Evolutionary conservation across 2,329 filamentous ascomycete species (phyloP).

Genomic region (Talaromyces sp.): DNA sequence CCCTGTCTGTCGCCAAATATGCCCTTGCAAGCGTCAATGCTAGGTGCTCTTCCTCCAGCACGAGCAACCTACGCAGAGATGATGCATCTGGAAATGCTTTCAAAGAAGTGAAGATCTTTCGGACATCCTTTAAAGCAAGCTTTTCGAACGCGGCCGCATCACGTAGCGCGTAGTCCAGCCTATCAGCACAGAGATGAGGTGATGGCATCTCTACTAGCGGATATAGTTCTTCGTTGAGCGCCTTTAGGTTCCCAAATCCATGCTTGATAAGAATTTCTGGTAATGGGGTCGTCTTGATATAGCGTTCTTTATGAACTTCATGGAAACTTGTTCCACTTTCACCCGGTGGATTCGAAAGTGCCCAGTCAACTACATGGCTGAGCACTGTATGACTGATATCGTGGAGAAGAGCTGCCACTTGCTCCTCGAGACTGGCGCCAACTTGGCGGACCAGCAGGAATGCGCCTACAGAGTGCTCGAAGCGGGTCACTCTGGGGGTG

Average conservation of each 20-base stretch:
- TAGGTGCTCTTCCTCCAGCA: conserved; percentile 28
- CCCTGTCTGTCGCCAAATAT: conserved; percentile 34
- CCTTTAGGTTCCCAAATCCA: conserved; percentile 28
- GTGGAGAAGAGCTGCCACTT: conserved; percentile 40
- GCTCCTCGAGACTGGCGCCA: conserved; percentile 35
- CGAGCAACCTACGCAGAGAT: conserved; percentile 29
- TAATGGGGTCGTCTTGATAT: conserved; percentile 32
- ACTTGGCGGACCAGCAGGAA: conserved; percentile 38
- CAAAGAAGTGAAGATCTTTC: conserved; percentile 26
- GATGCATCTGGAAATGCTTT: conserved; percentile 29
- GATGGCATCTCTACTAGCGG: conserved; percentile 38
- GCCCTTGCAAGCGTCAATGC: conserved; percentile 33
- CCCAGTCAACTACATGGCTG: conserved; percentile 42
- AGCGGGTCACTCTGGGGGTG: conserved; percentile 35
- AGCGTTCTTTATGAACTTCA: conserved; percentile 40
- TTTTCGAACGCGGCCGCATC: conserved; percentile 34
- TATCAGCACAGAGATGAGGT: conserved; percentile 41
- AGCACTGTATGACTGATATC: conserved; percentile 41
- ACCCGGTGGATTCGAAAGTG: conserved; percentile 32
- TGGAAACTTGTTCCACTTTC: conserved; percentile 36
- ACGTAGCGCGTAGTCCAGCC: conserved; percentile 40
- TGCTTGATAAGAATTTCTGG: conserved; percentile 34
- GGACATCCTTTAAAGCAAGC: conserved; percentile 30
- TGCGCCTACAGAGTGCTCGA: conserved; percentile 42
- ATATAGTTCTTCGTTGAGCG: conserved; percentile 38